phyloP scores from a whole-genome alignment of 148 eudicot genomes.

The Euryodendron excelsum region DNA sequence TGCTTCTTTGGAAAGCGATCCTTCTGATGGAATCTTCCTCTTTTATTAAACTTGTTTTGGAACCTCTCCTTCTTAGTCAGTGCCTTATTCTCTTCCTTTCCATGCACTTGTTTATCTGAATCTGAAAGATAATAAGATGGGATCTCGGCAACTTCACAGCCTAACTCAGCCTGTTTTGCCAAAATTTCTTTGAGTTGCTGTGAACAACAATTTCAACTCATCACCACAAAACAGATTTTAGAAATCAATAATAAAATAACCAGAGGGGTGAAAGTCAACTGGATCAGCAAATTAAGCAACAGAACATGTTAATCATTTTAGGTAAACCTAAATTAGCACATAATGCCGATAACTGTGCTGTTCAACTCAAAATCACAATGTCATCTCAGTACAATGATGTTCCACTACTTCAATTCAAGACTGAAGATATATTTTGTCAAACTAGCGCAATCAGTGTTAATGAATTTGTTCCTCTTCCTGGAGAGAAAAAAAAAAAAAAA shows the following conservation, averaged over 20 bases:
- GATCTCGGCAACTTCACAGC: slow-evolving; percentile 93
- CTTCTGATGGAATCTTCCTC: slow-evolving; percentile 42
- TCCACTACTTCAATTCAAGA: too few species aligned
- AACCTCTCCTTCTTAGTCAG: slow-evolving; percentile 43
- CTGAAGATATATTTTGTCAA: too few species aligned
- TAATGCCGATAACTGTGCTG: too few species aligned
- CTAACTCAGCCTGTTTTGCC: slow-evolving; percentile 86
- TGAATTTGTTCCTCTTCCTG: too few species aligned
- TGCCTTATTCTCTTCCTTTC: slow-evolving; percentile 31
- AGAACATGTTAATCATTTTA: slow-evolving; percentile 1
- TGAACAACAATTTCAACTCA: slow-evolving; percentile 13
- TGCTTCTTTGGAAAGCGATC: slow-evolving; percentile 32
- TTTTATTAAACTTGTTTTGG: slow-evolving; percentile 52
- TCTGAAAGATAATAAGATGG: slow-evolving; percentile 73
- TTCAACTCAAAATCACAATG: too few species aligned
- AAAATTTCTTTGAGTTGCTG: slow-evolving; percentile 92
- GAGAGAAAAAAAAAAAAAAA: too few species aligned
- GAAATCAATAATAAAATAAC: background rate
- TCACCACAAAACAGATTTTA: background rate
- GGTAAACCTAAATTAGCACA: background rate
- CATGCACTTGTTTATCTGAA: slow-evolving; percentile 37
- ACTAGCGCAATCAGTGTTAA: too few species aligned
- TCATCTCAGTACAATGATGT: too few species aligned
- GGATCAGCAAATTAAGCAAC: background rate
- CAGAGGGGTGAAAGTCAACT: background rate